Evolutionary conservation across 306 rosid species (phyloP).

Genomic region (Quercus ilex): DNA sequence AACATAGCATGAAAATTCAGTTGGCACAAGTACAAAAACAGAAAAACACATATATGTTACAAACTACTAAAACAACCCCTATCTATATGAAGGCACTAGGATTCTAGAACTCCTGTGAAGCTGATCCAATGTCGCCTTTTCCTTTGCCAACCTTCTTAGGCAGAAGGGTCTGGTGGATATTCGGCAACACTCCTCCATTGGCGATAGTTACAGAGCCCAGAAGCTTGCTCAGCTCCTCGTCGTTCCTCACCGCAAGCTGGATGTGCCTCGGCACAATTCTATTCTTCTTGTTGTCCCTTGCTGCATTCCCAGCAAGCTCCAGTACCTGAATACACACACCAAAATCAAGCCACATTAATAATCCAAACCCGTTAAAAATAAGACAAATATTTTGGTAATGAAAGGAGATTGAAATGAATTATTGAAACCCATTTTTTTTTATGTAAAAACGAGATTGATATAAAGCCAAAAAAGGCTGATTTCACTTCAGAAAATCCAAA

Average conservation of each 20-base stretch:
- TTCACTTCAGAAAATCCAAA: background rate
- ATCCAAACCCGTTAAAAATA: too few species aligned
- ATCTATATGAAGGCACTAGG: too few species aligned
- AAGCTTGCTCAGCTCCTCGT: conserved; percentile 80
- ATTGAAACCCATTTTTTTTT: too few species aligned
- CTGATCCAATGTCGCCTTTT: conserved; percentile 79
- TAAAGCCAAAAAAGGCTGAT: background rate
- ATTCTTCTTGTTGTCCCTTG: conserved; percentile 89
- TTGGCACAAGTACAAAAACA: background rate
- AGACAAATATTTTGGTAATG: background rate
- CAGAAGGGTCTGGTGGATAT: conserved; percentile 63
- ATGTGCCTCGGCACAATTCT: conserved; percentile 88
- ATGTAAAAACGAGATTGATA: too few species aligned
- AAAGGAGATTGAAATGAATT: background rate
- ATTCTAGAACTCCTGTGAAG: conserved; percentile 76
- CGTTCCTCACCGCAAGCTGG: conserved; percentile 82
- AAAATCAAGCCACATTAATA: background rate
- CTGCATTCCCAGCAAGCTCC: conserved; percentile 87
- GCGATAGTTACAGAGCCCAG: conserved; percentile 78
- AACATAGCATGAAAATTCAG: background rate
- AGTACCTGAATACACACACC: conserved; percentile 38
- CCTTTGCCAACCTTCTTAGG: conserved; percentile 77
- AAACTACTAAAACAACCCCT: background rate
- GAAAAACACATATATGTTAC: conserved; percentile 27
- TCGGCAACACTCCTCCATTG: conserved; percentile 71